Percentiles rank a stretch among this genome's conserved stretches.
These are phyloP conservation scores for Leishmania braziliensis DNA, from an alignment of 208 protist genomes.

Conservation along the genomic window DNA sequence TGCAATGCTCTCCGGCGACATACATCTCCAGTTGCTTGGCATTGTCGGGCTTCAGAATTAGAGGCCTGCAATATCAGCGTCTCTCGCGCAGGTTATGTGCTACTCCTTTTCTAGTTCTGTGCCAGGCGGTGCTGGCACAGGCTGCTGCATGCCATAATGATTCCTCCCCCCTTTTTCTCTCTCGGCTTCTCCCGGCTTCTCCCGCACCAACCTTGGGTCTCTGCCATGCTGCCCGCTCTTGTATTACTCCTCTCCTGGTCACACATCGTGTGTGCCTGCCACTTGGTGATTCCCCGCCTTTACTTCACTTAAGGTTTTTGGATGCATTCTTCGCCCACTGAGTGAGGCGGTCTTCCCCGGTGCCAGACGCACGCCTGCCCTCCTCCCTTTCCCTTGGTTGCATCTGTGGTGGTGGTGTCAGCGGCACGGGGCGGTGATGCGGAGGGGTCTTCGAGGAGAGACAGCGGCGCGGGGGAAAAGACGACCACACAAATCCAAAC, in stretches of 20 bases:
- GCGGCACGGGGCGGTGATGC: background rate
- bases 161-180: background rate
- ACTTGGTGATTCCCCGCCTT: background rate
- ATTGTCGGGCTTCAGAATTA: background rate
- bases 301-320: background rate
- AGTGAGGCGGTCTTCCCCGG: background rate
- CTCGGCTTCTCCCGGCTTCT: background rate
- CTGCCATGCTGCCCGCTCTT: background rate
- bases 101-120: background rate
- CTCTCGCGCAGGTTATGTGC: background rate
- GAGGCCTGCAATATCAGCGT: background rate
- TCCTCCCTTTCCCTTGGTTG: background rate
- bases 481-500: background rate
- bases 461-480: background rate
- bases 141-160: background rate
- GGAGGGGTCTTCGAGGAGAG: background rate
- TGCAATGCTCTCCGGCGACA: background rate
- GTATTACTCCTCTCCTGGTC: background rate
- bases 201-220: background rate
- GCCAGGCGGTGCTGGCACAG: background rate
- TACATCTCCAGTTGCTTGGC: no score
- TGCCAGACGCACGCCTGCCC: background rate
- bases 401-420: background rate
- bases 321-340: background rate
- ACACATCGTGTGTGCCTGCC: background rate